A percentile compares a stretch with the other conserved stretches of the same genome.
phyloP scores from a whole-genome alignment of 2,329 filamentous ascomycete genomes.

The Zasmidium citrigriseum region DNA sequence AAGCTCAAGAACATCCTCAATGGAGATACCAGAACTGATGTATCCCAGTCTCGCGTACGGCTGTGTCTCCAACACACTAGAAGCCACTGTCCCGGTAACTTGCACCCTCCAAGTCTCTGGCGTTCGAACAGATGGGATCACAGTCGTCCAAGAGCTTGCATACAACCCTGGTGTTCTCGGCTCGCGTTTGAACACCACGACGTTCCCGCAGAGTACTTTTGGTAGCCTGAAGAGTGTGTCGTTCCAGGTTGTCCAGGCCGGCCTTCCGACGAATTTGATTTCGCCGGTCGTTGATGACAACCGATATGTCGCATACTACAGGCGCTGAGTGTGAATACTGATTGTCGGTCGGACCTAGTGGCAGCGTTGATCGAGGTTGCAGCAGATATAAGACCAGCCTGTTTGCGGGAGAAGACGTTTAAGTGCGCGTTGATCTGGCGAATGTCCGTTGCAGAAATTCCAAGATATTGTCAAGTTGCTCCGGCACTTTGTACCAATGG shows the following conservation, averaged over 20 bases:
- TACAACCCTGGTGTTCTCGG: not conserved
- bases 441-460: constrained; percentile 26
- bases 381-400: too few relatives aligned
- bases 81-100: not conserved
- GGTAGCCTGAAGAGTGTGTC: not conserved
- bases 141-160: not conserved
- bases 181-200: not conserved
- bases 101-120: not conserved
- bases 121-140: not conserved
- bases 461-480: constrained; percentile 8
- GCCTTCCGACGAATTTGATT: not conserved
- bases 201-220: not conserved
- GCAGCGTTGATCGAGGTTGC: too few relatives aligned
- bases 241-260: not conserved
- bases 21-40: not conserved
- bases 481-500: constrained; percentile 10
- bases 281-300: not conserved
- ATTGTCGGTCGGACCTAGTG: too few relatives aligned
- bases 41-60: not conserved
- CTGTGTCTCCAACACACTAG: not conserved
- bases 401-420: too few relatives aligned
- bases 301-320: not conserved
- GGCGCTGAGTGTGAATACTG: too few relatives aligned
- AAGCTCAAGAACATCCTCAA: not conserved
- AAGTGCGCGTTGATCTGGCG: too few relatives aligned